These are phyloP conservation scores for Exophiala spinifera DNA, from an alignment of 2,329 filamentous ascomycete genomes.

Conservation along the genomic window DNA sequence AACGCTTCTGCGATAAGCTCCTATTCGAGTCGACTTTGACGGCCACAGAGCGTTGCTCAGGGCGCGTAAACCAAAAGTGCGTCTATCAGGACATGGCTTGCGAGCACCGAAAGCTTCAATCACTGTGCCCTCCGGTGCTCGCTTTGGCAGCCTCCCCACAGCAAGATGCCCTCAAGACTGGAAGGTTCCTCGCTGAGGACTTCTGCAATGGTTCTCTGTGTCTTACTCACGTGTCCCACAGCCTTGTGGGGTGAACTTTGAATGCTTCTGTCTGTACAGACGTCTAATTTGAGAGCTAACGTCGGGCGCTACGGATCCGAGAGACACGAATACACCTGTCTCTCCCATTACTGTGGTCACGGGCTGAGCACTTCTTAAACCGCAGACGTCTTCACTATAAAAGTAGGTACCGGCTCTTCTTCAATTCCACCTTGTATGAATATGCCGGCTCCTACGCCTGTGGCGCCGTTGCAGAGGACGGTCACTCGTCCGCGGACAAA, in stretches of 20 bases:
- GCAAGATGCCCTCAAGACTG: no score
- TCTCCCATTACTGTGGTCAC: not conserved
- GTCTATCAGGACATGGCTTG: no score
- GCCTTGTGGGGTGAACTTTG: not conserved
- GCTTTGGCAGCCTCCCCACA: no score
- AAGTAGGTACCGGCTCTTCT: not conserved
- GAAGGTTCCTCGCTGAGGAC: no score
- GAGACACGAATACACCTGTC: not conserved
- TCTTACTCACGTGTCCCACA: not conserved
- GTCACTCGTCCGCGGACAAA: not conserved
- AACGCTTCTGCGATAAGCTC: not conserved
- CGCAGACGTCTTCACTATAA: not conserved
- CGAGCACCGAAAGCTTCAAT: no score
- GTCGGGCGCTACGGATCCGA: not conserved
- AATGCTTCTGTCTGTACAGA: not conserved
- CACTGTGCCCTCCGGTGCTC: no score
- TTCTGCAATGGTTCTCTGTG: not conserved
- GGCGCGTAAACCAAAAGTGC: no score
- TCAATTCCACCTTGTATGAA: not conserved
- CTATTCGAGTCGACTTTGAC: not conserved
- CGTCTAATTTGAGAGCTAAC: not conserved
- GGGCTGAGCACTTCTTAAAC: not conserved
- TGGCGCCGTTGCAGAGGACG: not conserved
- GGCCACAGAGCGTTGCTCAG: no score
- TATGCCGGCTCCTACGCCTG: not conserved